Conservation (phyloP, 1,284 basidiomycete genomes). For the Leccinum pseudoinsigne region DNA sequence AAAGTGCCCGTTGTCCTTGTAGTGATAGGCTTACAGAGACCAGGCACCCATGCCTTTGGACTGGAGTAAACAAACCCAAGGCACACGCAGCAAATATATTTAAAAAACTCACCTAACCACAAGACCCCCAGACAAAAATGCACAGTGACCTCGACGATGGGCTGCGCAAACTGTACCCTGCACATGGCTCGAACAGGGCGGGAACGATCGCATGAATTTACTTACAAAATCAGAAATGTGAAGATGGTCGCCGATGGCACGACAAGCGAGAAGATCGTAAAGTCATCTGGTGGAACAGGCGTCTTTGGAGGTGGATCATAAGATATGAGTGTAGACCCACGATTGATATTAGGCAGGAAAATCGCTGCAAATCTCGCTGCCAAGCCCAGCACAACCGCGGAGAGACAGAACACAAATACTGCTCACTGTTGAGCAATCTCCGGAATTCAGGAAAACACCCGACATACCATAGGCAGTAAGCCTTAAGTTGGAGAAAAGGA, state of each 20-base stretch:
- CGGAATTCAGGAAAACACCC: neutral
- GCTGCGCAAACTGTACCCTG: slow-evolving; percentile 70
- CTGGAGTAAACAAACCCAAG: slow-evolving; percentile 9
- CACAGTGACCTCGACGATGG: slow-evolving; percentile 55
- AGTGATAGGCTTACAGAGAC: slow-evolving; percentile 53
- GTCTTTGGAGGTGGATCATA: slow-evolving; percentile 3
- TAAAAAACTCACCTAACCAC: slow-evolving; percentile 59
- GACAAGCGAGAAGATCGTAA: slow-evolving; percentile 65
- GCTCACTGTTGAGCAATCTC: slow-evolving; percentile 13
- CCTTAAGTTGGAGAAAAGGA: slow-evolving; percentile 55
- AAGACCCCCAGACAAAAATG: slow-evolving; percentile 57
- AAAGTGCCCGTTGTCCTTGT: neutral
- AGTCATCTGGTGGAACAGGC: slow-evolving; percentile 49
- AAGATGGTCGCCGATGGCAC: slow-evolving; percentile 65
- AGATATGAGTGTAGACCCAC: slow-evolving; percentile 40
- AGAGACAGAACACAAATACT: slow-evolving; percentile 61
- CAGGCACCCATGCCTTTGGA: slow-evolving; percentile 68
- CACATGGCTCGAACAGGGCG: slow-evolving; percentile 1
- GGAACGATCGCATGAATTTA: neutral
- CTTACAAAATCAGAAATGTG: slow-evolving; percentile 54
- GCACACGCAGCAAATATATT: neutral
- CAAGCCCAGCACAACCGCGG: slow-evolving; percentile 67
- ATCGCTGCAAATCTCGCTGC: slow-evolving; percentile 61
- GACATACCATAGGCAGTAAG: slow-evolving; percentile 49
- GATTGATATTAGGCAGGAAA: slow-evolving; percentile 63